Evolutionary conservation across 176 grass and related monocot genomes (phyloP).

Genomic region (Hordeum vulgare): MorexV3_pseudomolecules_assembly NC_058524.1:396623648-396624147

Average conservation of each 20-base stretch:
- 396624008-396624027: no score
- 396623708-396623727: not conserved
- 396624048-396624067: no score
- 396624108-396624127: no score
- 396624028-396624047: no score
- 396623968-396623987: no score
- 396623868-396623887: not conserved
- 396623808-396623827: not conserved
- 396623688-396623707: not conserved
- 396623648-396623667: conserved; percentile 25
- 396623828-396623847: conserved; percentile 8
- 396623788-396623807: not conserved
- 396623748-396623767: not conserved
- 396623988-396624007: no score
- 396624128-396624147: no score
- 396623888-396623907: not conserved
- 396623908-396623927: not conserved
- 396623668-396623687: conserved; percentile 8
- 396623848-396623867: not conserved
- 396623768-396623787: not conserved
- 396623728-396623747: not conserved
- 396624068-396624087: no score
- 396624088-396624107: no score
- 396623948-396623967: not conserved
- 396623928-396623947: not conserved